Percentiles rank a stretch among this genome's conserved stretches.
These are phyloP conservation scores for Mortierella alpina DNA, from an alignment of 192 early-diverging fungal species.

Conservation along the genomic window DNA sequence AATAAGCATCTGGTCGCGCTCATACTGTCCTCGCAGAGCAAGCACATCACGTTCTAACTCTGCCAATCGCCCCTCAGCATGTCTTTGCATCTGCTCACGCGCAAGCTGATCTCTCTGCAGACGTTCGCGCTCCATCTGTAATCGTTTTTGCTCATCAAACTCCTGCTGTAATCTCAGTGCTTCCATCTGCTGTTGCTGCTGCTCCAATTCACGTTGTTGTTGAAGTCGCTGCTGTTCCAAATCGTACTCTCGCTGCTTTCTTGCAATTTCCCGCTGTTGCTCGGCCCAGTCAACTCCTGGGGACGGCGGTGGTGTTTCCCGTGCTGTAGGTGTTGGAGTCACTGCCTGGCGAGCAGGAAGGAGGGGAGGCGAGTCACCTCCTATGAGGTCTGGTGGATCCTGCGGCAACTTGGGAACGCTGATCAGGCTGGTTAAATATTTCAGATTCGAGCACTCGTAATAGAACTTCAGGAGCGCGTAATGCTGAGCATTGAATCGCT, in stretches of 20 bases:
- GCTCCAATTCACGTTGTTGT: slow-evolving; percentile 69
- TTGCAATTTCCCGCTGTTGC: slow-evolving; percentile 74
- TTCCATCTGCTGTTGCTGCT: slow-evolving; percentile 61
- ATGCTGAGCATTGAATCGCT: slow-evolving; percentile 88
- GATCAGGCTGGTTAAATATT: slow-evolving; percentile 94
- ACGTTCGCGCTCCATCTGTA: slow-evolving; percentile 76
- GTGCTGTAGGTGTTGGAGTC: slow-evolving; percentile 48
- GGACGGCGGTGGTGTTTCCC: slow-evolving; percentile 25
- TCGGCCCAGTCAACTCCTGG: slow-evolving; percentile 55
- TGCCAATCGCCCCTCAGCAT: slow-evolving; percentile 81
- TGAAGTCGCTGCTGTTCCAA: slow-evolving; percentile 71
- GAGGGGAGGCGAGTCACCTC: slow-evolving; percentile 70
- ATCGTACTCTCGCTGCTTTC: slow-evolving; percentile 69
- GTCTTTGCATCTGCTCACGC: slow-evolving; percentile 85
- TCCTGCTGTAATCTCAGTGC: slow-evolving; percentile 75
- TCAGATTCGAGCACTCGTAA: slow-evolving; percentile 86
- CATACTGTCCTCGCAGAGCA: slow-evolving; percentile 79
- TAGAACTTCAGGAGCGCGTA: slow-evolving; percentile 92
- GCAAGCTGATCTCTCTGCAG: slow-evolving; percentile 78
- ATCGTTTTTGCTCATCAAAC: slow-evolving; percentile 81
- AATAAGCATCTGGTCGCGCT: slow-evolving; percentile 84
- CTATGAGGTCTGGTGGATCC: slow-evolving; percentile 88
- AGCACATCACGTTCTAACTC: slow-evolving; percentile 87
- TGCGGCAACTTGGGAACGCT: slow-evolving; percentile 85
- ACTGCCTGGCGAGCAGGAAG: slow-evolving; percentile 15